Percentiles rank a stretch among this genome's conserved stretches.
Conservation (phyloP, 345 rosid species). For the Syzygium jambos region DNA sequence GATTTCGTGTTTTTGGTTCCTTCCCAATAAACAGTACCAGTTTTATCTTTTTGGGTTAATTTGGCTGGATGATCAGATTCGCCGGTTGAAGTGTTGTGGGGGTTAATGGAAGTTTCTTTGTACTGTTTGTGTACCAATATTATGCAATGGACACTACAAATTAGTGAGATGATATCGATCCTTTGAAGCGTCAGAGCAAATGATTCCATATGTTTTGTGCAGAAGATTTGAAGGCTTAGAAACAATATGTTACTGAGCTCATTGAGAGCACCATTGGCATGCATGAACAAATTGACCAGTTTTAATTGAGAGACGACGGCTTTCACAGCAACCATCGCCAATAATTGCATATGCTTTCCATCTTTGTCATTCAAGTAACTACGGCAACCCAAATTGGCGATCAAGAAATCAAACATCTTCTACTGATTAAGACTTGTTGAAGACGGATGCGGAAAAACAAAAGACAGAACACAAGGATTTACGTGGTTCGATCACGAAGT, state of each 20-base stretch:
- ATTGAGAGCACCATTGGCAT: not conserved
- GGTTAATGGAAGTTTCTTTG: not conserved
- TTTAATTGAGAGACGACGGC: not conserved
- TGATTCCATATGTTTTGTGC: not conserved
- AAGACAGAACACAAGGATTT: no score
- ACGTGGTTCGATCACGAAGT: no score
- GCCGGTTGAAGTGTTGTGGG: not conserved
- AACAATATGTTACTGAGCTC: not conserved
- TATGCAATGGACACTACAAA: not conserved
- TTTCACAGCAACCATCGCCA: not conserved
- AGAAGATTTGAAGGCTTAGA: not conserved
- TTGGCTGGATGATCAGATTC: not conserved
- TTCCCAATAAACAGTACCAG: not conserved
- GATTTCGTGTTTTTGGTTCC: not conserved
- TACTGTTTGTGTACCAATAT: not conserved
- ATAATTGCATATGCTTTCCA: not conserved
- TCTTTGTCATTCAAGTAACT: not conserved
- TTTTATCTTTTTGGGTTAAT: not conserved
- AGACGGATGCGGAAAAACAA: no score
- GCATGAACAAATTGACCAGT: not conserved
- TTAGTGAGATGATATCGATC: not conserved
- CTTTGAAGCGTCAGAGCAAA: not conserved
- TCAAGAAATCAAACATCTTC: not conserved
- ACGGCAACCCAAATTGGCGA: not conserved
- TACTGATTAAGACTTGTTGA: not conserved